These are phyloP conservation scores for Candida orba DNA, from an alignment of 805 yeast species.

Conservation along the genomic window DNA sequence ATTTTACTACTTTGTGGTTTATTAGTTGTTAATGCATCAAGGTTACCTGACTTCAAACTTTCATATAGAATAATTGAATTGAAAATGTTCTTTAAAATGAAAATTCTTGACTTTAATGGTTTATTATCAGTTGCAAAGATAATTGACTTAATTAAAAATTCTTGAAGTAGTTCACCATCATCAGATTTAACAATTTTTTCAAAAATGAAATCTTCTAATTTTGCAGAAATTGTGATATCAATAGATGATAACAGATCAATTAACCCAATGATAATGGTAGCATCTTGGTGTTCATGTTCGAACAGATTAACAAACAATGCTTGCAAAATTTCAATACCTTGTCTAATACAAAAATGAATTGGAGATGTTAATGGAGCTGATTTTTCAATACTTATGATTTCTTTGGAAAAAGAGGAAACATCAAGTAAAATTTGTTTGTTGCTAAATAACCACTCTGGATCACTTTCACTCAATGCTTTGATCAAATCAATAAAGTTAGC, in stretches of 20 bases:
- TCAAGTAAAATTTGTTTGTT: constrained; percentile 41
- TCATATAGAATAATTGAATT: constrained; percentile 62
- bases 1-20: constrained; percentile 22
- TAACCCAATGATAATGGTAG: constrained; percentile 32
- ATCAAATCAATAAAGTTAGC: constrained; percentile 69
- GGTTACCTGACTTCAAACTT: constrained; percentile 39
- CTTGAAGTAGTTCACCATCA: constrained; percentile 40
- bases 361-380: constrained; percentile 44
- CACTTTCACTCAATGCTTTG: constrained; percentile 41
- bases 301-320: constrained; percentile 34
- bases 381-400: constrained; percentile 35
- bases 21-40: constrained; percentile 40
- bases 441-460: constrained; percentile 49
- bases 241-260: constrained; percentile 38
- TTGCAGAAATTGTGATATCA: constrained; percentile 38
- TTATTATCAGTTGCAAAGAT: constrained; percentile 41
- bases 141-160: constrained; percentile 45
- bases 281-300: constrained; percentile 27
- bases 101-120: constrained; percentile 49
- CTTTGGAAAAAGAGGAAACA: constrained; percentile 36
- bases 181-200: constrained; percentile 43
- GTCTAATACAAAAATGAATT: constrained; percentile 63
- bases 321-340: constrained; percentile 61
- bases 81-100: constrained; percentile 53
- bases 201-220: constrained; percentile 52